phyloP scores from a whole-genome alignment of 306 rosid species.

The Vigna nakashimae region DNA sequence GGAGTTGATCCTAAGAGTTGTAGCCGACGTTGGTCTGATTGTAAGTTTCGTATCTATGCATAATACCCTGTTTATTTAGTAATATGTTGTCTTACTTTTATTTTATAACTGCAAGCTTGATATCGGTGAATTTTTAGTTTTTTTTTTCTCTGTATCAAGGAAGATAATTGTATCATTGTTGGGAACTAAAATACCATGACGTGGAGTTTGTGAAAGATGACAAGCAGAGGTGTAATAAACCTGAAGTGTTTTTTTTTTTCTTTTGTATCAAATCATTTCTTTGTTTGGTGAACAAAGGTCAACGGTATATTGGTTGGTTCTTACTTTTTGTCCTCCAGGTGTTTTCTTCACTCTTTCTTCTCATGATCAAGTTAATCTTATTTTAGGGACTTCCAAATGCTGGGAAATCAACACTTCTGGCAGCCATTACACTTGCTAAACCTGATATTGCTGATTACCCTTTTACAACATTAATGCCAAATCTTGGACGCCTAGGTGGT shows the following conservation, averaged over 20 bases:
- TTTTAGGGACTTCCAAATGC: constrained; percentile 98
- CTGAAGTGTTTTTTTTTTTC: background rate
- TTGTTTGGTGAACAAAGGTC: constrained; percentile 13
- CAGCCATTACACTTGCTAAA: constrained; percentile 94
- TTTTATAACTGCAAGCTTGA: constrained; percentile 16
- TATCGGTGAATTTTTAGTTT: constrained; percentile 19
- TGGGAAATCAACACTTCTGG: constrained; percentile 93
- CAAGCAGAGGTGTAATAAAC: constrained; percentile 13
- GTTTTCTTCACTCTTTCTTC: constrained; percentile 32
- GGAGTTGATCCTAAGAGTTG: constrained; percentile 94
- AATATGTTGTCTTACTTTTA: background rate
- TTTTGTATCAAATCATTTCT: constrained; percentile 22
- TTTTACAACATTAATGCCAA: constrained; percentile 96
- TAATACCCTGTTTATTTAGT: constrained; percentile 18
- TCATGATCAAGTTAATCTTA: constrained; percentile 44
- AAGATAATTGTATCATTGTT: constrained; percentile 38
- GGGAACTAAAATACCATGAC: constrained; percentile 25
- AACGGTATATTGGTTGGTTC: constrained; percentile 19
- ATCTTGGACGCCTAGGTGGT: constrained; percentile 94
- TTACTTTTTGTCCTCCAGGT: constrained; percentile 5
- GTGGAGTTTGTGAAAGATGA: constrained; percentile 34
- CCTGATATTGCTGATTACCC: constrained; percentile 98
- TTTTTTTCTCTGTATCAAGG: background rate
- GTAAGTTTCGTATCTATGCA: constrained; percentile 49
- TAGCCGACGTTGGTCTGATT: constrained; percentile 92